These are phyloP conservation scores for Hypoxylon sp. DNA, from an alignment of 2,329 filamentous ascomycete species.

Conservation along the genomic window DNA sequence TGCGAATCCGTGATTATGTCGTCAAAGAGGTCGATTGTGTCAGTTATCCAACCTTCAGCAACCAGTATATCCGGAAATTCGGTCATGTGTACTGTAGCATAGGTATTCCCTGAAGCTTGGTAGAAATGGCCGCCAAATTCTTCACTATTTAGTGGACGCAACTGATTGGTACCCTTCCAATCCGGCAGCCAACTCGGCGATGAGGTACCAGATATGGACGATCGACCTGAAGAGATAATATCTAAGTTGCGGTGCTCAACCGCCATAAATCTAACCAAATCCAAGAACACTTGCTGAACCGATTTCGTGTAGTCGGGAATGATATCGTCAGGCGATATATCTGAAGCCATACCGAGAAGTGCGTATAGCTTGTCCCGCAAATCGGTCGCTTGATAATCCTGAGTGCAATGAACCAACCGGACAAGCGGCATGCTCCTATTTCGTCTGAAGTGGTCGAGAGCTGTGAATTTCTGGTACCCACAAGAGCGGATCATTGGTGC, in stretches of 20 bases:
- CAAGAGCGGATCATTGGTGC: slow-evolving; percentile 22
- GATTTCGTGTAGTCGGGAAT: slow-evolving; percentile 29
- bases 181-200: slow-evolving; percentile 27
- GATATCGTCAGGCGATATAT: slow-evolving; percentile 26
- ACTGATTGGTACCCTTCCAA: slow-evolving; percentile 21
- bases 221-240: slow-evolving; percentile 21
- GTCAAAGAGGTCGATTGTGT: slow-evolving; percentile 20
- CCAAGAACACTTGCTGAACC: slow-evolving; percentile 24
- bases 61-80: slow-evolving; percentile 9
- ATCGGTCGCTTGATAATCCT: slow-evolving; percentile 30
- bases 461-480: slow-evolving; percentile 29
- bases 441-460: slow-evolving; percentile 25
- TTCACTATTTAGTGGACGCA: slow-evolving; percentile 26
- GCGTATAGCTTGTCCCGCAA: slow-evolving; percentile 28
- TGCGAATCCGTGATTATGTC: slow-evolving; percentile 1
- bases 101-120: slow-evolving; percentile 20
- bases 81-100: slow-evolving; percentile 17
- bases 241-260: slow-evolving; percentile 16
- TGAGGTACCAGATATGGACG: neutral
- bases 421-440: slow-evolving; percentile 26
- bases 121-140: slow-evolving; percentile 28
- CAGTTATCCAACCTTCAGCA: slow-evolving; percentile 21
- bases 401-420: slow-evolving; percentile 23
- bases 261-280: slow-evolving; percentile 24
- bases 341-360: slow-evolving; percentile 28